These are phyloP conservation scores for Solanum megistacrolobum DNA, from an alignment of 257 asterid species.

Conservation along the genomic window DNA sequence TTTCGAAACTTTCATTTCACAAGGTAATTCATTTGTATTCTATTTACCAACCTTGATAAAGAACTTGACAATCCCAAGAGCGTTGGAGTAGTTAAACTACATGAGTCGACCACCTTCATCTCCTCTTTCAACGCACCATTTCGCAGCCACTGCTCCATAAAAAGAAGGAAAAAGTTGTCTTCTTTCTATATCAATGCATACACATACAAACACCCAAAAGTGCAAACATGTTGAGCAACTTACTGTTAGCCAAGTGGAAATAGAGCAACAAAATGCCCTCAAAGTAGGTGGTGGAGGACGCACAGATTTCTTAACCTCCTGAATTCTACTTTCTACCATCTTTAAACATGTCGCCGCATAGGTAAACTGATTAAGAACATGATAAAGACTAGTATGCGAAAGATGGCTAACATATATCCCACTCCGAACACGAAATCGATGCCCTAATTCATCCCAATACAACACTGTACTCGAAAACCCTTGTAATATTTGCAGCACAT, in stretches of 20 bases:
- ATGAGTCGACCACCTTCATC: constrained; percentile 50
- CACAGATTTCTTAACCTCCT: constrained; percentile 47
- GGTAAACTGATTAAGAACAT: constrained; percentile 57
- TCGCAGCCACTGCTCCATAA: constrained; percentile 46
- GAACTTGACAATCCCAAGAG: constrained; percentile 84
- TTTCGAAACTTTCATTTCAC: neutral
- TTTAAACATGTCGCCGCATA: constrained; percentile 77
- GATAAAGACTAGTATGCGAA: constrained; percentile 64
- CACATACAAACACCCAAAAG: neutral
- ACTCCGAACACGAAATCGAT: constrained; percentile 34
- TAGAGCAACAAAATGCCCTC: constrained; percentile 75
- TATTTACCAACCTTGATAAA: constrained; percentile 62
- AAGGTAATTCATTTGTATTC: neutral
- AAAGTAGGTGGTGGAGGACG: constrained; percentile 67
- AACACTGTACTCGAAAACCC: constrained; percentile 64
- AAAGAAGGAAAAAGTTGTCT: neutral
- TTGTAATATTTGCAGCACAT: constrained; percentile 81
- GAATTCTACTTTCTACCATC: constrained; percentile 45
- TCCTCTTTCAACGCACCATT: constrained; percentile 80
- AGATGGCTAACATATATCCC: constrained; percentile 78
- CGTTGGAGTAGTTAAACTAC: constrained; percentile 45
- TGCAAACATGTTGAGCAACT: neutral
- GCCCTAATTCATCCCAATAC: constrained; percentile 51
- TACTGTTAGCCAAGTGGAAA: constrained; percentile 66
- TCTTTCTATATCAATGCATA: neutral